These are phyloP conservation scores for Leptographium wingfieldii DNA, from an alignment of 2,329 filamentous ascomycete genomes.

Conservation along the genomic window DNA sequence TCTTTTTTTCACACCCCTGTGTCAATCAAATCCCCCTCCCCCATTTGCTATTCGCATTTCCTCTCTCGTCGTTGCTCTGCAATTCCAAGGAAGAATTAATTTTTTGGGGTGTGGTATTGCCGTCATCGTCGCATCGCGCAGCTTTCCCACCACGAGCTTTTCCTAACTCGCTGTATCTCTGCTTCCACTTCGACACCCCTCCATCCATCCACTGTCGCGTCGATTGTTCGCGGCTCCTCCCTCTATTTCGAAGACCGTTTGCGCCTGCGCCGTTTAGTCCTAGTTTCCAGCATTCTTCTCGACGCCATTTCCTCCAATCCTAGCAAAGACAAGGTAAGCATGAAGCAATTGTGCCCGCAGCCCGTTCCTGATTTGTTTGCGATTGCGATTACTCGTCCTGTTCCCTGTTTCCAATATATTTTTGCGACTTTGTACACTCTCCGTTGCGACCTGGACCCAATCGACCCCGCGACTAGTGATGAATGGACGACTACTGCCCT, in stretches of 20 bases:
- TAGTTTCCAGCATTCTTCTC: not conserved
- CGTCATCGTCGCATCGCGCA: constrained; percentile 5
- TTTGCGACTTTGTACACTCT: not conserved
- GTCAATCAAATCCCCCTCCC: not conserved
- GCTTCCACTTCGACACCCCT: not conserved
- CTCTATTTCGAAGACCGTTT: not conserved
- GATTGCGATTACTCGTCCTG: not conserved
- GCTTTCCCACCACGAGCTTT: not conserved
- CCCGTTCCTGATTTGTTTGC: not conserved
- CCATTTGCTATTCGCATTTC: constrained; percentile 4
- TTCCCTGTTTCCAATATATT: not conserved
- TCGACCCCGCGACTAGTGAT: not conserved
- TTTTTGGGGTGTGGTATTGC: constrained; percentile 2
- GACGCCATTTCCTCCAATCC: not conserved
- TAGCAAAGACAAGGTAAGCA: not conserved
- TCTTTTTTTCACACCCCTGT: constrained; percentile 1
- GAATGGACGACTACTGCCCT: not conserved
- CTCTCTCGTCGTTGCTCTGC: constrained; percentile 2
- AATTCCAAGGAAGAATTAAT: constrained; percentile 6
- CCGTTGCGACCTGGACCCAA: not conserved
- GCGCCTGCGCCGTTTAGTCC: not conserved
- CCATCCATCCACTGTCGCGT: not conserved
- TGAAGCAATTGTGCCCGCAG: not conserved
- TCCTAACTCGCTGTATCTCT: not conserved
- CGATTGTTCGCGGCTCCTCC: not conserved